These are phyloP conservation scores for Candida wancherniae DNA, from an alignment of 805 yeast species.

Conservation along the genomic window DNA sequence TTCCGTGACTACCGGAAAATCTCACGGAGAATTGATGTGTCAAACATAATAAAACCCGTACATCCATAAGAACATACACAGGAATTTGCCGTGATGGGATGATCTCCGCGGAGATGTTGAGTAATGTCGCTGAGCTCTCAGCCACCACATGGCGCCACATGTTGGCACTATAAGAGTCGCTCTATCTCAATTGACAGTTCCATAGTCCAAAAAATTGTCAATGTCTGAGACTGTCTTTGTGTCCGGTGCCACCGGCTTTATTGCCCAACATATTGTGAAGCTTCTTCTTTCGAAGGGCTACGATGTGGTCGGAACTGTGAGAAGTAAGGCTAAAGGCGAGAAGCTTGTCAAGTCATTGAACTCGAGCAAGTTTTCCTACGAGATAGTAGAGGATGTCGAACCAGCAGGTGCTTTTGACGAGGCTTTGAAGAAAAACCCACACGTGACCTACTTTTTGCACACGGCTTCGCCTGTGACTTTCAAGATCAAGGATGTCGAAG, in stretches of 20 bases:
- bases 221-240: conserved; percentile 41
- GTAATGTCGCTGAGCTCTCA: too few species aligned
- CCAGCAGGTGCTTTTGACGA: conserved; percentile 44
- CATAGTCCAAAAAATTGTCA: too few species aligned
- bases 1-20: too few species aligned
- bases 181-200: too few species aligned
- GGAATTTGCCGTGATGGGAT: too few species aligned
- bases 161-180: too few species aligned
- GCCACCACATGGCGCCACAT: too few species aligned
- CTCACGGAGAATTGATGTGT: too few species aligned
- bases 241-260: conserved; percentile 51
- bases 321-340: conserved; percentile 42
- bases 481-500: conserved; percentile 39
- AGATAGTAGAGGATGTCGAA: conserved; percentile 27
- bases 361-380: conserved; percentile 23
- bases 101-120: too few species aligned
- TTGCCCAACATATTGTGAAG: conserved; percentile 46
- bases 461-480: conserved; percentile 47
- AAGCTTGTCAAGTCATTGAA: conserved; percentile 26
- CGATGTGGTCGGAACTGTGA: conserved; percentile 47
- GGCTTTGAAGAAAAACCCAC: conserved; percentile 37
- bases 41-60: too few species aligned
- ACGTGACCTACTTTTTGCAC: conserved; percentile 42
- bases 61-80: too few species aligned
- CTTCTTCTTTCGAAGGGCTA: conserved; percentile 36